Evolutionary conservation across 805 yeast genomes (phyloP), one percentile per base, ranked within the genome.

Genomic region (Pichia heedii): DNA sequence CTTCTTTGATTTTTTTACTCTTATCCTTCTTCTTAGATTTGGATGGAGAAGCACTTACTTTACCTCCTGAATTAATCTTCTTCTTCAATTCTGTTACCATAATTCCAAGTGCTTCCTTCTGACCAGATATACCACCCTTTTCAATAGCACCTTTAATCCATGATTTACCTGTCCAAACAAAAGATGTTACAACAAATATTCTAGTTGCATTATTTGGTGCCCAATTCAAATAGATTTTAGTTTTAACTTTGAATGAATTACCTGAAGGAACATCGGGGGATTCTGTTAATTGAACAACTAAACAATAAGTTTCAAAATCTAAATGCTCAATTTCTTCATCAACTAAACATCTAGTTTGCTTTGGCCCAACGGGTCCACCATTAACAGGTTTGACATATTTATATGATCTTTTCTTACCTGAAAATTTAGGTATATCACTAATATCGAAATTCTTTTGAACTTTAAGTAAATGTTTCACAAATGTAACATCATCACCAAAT

Each of bases 221-320:
- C 93, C 94, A 84, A 11, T 76, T 68, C 7, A 82, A 60, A 51
- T 70, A 71, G 30, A 73, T 69, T 24, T 69, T 66, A 2, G 93
- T 80, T 42, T 70, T 68, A 3, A 81, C 82, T 38, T 71, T 68
- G 51, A 84, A 84, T 0, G 82, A 67, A 49, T 68, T 72, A 8
- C 94, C 93, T 29, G 84, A 77, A 0, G 94, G 94, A n/a, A 84
- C 86, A 63, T 84, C 93, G 0, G 93, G 94, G 0, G 87, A 80
- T 39, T 70, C 73, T 0, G 88, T 78, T 1, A 67, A 58, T 50
- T 81, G 84, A 3, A 71, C 67, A 2, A 79, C 75, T 26, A 68
- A 65, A 20, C 78, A 67, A 44, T 58, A 63, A 22, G 67, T 63
- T 7, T 71, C 66, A 18, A 74, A 66, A 53, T 82, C 79, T 43